phyloP scores from a whole-genome alignment of 441 rosid genomes.

The Erodium trifolium region DNA sequence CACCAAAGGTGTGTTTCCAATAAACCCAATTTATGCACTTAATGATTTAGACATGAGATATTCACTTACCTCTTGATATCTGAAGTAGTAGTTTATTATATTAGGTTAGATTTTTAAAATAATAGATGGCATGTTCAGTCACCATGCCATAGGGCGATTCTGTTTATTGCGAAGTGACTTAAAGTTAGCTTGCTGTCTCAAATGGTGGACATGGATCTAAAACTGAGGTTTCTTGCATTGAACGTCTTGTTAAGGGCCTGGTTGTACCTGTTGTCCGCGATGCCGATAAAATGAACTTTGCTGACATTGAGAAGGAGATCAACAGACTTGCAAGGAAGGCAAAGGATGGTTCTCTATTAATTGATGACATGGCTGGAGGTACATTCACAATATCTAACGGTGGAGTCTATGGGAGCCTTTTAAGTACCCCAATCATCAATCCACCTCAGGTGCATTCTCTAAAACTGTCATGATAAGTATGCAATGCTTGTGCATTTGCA shows the following conservation, averaged over 20 bases:
- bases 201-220: constrained; percentile 9
- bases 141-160: too few relatives aligned
- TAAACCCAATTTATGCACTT: too few relatives aligned
- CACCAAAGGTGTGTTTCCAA: constrained; percentile 37
- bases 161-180: neutral
- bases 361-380: constrained; percentile 65
- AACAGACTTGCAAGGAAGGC: constrained; percentile 49
- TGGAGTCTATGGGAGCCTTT: constrained; percentile 50
- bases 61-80: too few relatives aligned
- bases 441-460: constrained; percentile 41
- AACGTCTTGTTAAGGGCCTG: constrained; percentile 34
- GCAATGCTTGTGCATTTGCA: neutral
- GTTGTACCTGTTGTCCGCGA: constrained; percentile 48
- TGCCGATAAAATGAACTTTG: constrained; percentile 44
- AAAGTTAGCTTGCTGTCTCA: neutral
- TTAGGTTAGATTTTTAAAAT: too few relatives aligned
- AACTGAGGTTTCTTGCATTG: neutral
- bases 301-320: constrained; percentile 50
- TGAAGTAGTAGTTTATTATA: too few relatives aligned
- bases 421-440: constrained; percentile 52
- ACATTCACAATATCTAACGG: constrained; percentile 51
- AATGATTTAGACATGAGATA: too few relatives aligned
- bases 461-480: neutral
- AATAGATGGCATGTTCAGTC: too few relatives aligned
- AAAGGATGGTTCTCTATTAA: constrained; percentile 40